Evolutionary conservation across 257 asterid genomes (phyloP).

Genomic region (Paulownia fortunei): DNA sequence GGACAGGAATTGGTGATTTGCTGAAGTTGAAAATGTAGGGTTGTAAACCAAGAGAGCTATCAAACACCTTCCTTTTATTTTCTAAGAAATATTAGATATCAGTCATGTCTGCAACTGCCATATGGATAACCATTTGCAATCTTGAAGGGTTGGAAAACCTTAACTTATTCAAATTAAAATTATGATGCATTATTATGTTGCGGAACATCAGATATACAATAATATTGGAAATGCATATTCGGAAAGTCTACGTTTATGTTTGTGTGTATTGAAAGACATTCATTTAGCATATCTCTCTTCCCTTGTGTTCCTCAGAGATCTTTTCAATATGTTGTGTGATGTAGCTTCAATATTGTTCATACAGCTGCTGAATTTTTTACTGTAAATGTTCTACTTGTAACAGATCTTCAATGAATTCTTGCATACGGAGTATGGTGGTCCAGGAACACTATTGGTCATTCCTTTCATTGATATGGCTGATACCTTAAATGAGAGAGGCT

Average conservation of each 20-base stretch:
- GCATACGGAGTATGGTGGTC: conserved; percentile 90
- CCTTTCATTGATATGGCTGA: conserved; percentile 95
- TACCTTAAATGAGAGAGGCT: conserved; percentile 74
- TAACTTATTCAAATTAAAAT: background rate
- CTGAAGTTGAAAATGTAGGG: background rate
- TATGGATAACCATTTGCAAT: background rate
- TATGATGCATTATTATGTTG: background rate
- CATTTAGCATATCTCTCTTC: background rate
- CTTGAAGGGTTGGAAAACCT: background rate
- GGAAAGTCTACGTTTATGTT: background rate
- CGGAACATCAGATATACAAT: background rate
- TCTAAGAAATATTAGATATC: background rate
- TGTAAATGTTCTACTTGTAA: background rate
- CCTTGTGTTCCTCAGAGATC: background rate
- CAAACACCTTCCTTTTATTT: too few relatives aligned
- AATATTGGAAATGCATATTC: too few relatives aligned
- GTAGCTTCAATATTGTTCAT: background rate
- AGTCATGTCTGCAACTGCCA: background rate
- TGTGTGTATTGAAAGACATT: background rate
- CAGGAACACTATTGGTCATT: conserved; percentile 80
- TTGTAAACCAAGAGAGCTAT: background rate
- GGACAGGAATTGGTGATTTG: background rate
- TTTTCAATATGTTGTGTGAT: background rate
- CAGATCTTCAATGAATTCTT: conserved; percentile 79
- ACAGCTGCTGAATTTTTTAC: background rate